Evolutionary conservation across 2,329 filamentous ascomycete species (phyloP).

Genomic region (Epichloe brachyelytri): DNA sequence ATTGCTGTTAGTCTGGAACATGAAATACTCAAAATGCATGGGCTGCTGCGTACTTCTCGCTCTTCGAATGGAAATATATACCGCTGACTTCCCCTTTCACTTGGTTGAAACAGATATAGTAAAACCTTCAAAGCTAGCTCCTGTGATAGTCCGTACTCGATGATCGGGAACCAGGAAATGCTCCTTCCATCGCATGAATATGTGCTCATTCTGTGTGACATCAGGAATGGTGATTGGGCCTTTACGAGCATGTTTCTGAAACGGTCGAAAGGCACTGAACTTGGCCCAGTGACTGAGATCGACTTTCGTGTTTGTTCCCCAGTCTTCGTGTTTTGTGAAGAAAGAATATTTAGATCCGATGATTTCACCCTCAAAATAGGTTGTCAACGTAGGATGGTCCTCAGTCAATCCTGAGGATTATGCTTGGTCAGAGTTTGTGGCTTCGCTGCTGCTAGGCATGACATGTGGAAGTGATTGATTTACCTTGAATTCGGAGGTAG

Average conservation of each 20-base stretch:
- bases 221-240: slow-evolving; percentile 50
- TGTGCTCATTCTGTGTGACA: slow-evolving; percentile 66
- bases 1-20: background rate
- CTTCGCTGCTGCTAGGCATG: background rate
- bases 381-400: slow-evolving; percentile 93
- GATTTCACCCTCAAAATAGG: slow-evolving; percentile 96
- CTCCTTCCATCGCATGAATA: slow-evolving; percentile 99
- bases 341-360: slow-evolving; percentile 95
- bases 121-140: slow-evolving; percentile 95
- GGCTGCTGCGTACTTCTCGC: slow-evolving; percentile 65
- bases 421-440: background rate
- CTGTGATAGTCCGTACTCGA: slow-evolving; percentile 76
- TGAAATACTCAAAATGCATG: background rate
- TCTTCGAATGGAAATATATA: slow-evolving; percentile 96
- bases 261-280: slow-evolving; percentile 74
- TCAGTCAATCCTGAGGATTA: slow-evolving; percentile 62
- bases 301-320: slow-evolving; percentile 85
- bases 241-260: slow-evolving; percentile 45
- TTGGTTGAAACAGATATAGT: slow-evolving; percentile 98
- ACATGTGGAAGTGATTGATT: background rate
- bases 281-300: slow-evolving; percentile 89
- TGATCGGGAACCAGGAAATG: slow-evolving; percentile 96
- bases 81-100: slow-evolving; percentile 73
- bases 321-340: slow-evolving; percentile 73
- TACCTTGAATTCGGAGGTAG: slow-evolving; percentile 90